Conservation (phyloP, 2,329 filamentous ascomycete species). For the Penicillium hesseltinei region DNA sequence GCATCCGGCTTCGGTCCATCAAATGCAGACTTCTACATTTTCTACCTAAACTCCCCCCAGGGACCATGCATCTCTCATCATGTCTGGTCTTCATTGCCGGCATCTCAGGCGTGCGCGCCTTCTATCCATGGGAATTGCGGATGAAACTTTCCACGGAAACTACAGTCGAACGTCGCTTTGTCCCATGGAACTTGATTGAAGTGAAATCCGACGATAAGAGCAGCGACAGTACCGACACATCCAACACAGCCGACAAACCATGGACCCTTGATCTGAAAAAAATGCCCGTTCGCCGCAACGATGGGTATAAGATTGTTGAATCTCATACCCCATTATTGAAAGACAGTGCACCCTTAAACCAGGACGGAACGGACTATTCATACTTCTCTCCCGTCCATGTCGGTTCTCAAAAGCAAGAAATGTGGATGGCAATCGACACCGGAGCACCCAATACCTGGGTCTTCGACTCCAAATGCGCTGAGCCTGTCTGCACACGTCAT, state of each 20-base stretch:
- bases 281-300: slow-evolving; percentile 44
- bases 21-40: slow-evolving; percentile 8
- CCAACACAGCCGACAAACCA: slow-evolving; percentile 11
- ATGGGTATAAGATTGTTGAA: slow-evolving; percentile 48
- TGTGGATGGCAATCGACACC: slow-evolving; percentile 56
- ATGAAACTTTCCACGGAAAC: slow-evolving; percentile 15
- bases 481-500: slow-evolving; percentile 66
- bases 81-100: slow-evolving; percentile 32
- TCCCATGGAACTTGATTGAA: slow-evolving; percentile 29
- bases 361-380: slow-evolving; percentile 55
- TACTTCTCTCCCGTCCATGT: slow-evolving; percentile 54
- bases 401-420: slow-evolving; percentile 50
- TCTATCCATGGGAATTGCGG: slow-evolving; percentile 43
- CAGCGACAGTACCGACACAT: neutral
- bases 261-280: slow-evolving; percentile 41
- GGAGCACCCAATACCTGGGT: slow-evolving; percentile 73
- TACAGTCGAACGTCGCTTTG: slow-evolving; percentile 31
- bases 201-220: slow-evolving; percentile 15
- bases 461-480: slow-evolving; percentile 68
- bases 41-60: slow-evolving; percentile 9
- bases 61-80: slow-evolving; percentile 40
- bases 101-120: slow-evolving; percentile 41
- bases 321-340: slow-evolving; percentile 41
- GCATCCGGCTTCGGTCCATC: neutral
- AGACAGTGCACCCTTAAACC: slow-evolving; percentile 52